Base-by-base conservation (phyloP, 768 basidiomycete species). In the Lactifluus volemus region DNA sequence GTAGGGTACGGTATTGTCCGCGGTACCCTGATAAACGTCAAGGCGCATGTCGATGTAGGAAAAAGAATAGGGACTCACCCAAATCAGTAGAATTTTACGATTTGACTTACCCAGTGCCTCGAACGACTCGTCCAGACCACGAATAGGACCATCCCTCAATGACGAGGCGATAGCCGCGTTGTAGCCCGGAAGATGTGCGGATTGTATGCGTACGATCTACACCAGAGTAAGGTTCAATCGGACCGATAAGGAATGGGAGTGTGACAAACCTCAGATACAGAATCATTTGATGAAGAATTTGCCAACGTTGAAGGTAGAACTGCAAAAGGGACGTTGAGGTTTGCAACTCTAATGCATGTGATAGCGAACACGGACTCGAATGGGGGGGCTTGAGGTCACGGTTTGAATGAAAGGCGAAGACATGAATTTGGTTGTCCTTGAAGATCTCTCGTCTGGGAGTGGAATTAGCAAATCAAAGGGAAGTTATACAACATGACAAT, bases 101-200 rank as follows among this genome's bases (percentile, higher is more conserved):
- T 74, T 73, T 3, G 74, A 74, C 58, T 82, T 77, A 2, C 76
- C 80, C 15, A 77, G 73, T 0, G 79, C 76, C 30, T 76, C 70
- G 65, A 88, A 88, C 4, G 83, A 74, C 1, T 78, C 70, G 1
- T 71, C 72, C 57, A 84, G 80, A 5, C 86, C 85, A 42, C 87
- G 82, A 32, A 89, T 75, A 14, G 88, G 88, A 1, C 88, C 88
- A 42, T 86, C 81, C 38, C 88, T 80, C 29, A 90, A 74, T 3
- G 84, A 87, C 5, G 87, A 89, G 0, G 88, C 88, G n/a, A 90
- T 73, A 0, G 88, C 88, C 21, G 81, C 79, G 64, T 90, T 88
- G 69, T 83, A 90, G 4, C 88, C 82, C 0, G 84, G 81, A 5
- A 90, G 77, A 68, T 88, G 84, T 1, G 88, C 88, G 0, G 86